Base-by-base conservation (phyloP, 192 early-diverging fungal genomes). In the Coemansia sp. region DNA sequence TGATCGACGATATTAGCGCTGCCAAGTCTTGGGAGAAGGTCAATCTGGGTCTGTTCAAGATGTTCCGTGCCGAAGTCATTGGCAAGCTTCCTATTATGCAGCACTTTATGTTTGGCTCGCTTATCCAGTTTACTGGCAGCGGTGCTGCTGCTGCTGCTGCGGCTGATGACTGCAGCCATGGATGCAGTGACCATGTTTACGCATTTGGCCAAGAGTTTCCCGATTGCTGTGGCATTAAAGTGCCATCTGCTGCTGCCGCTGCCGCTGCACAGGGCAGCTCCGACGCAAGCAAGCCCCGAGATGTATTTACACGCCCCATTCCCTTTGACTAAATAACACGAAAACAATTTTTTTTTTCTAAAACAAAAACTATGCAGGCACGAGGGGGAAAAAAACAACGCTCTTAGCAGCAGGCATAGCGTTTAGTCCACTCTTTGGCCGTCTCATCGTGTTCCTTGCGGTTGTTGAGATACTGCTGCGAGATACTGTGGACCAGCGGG, bases 1-100 rank as follows among this genome's bases (percentile, higher is more conserved):
- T 98, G 86, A 76, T 96, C 18, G 86, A 91, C 69, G 93, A 98
- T 67, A 94, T 98, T 47, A 88, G 89, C 47, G 88, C 82, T 17
- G 94, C 93, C 21, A 87, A 86, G 47, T 83, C 76, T 14, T 97
- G 94, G 94, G 72, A 79, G 28, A 98, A 98, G 77, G 89, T 98
- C 18, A 90, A 94, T 51, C 55, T 80, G 12, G 96, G 94, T 10
- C 86, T 97, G 86, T 60, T 88, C 40, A 98, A 96, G 66, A 96
- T 97, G 93, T 97, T 91, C 82, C 66, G 82, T 15, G 93, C 87
- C 0, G 94, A 98, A 52, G 96, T 91, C 2, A 66, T 93, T 14
- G 85, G 85, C 28, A 98, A 98, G 68, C 83, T 96, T 34, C 96
- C 96, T 2, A 92, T 98, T 16, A 93, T 97, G 74, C 96, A 98